A percentile compares a stretch with the other conserved stretches of the same genome.
phyloP scores from a whole-genome alignment of 2,329 filamentous ascomycete genomes.

The Sporothrix humicola region DNA sequence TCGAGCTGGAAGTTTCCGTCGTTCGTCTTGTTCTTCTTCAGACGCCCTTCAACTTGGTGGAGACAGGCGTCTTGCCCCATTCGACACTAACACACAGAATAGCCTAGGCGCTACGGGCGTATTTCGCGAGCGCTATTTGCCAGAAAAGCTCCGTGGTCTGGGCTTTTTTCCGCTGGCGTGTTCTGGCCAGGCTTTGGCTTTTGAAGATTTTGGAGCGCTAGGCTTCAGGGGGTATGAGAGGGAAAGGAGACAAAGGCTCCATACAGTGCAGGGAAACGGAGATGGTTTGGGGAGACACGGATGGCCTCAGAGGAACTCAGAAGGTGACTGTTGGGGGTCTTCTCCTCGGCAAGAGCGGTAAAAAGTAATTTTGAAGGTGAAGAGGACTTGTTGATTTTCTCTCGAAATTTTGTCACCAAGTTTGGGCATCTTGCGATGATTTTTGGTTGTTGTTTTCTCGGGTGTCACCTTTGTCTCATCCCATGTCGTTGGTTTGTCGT shows the following conservation, averaged over 20 bases:
- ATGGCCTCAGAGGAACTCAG: not conserved
- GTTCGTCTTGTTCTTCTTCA: not conserved
- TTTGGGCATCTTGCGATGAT: not conserved
- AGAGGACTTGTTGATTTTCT: not conserved
- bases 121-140: not conserved
- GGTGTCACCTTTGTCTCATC: not conserved
- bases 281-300: not conserved
- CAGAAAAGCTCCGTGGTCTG: constrained; percentile 10
- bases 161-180: not conserved
- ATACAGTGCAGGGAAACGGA: constrained; percentile 15
- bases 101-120: constrained; percentile 19
- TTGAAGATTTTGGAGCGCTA: not conserved
- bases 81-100: not conserved
- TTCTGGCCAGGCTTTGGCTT: not conserved
- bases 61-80: not conserved
- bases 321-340: no score
- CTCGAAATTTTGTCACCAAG: not conserved
- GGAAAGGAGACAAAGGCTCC: not conserved
- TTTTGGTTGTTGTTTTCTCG: not conserved
- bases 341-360: not conserved
- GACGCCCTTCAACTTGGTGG: not conserved
- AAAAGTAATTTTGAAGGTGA: not conserved
- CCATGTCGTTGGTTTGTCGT: not conserved
- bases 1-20: not conserved
- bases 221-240: not conserved